Evolutionary conservation across 176 grass and related monocot species (phyloP).

Genomic region (Carex parvula): DNA sequence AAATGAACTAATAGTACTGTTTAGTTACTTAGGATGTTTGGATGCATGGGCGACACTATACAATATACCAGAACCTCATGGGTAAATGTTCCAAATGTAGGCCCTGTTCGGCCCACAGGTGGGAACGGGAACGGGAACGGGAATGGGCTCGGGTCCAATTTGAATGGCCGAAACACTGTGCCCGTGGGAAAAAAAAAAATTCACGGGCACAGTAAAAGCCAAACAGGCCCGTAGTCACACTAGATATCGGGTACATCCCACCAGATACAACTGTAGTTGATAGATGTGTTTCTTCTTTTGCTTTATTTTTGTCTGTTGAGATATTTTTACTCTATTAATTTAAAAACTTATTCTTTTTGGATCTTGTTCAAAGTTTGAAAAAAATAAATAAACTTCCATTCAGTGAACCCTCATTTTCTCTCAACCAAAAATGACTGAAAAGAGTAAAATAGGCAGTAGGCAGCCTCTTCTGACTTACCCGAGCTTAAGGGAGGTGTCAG

Average conservation of each 20-base stretch:
- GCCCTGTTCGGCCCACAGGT: too few species aligned
- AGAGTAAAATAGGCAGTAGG: not conserved
- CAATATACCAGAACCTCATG: not conserved
- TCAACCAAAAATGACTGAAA: not conserved
- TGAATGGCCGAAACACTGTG: too few species aligned
- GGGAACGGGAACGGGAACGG: too few species aligned
- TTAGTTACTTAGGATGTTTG: not conserved
- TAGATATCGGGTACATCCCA: not conserved
- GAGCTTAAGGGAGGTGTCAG: conserved; percentile 76
- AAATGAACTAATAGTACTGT: not conserved
- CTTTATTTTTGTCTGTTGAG: not conserved
- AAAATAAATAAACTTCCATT: not conserved
- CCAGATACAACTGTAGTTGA: not conserved
- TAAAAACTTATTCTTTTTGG: not conserved
- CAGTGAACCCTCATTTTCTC: not conserved
- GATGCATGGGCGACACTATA: not conserved
- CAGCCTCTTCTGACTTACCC: conserved; percentile 28
- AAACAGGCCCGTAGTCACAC: too few species aligned
- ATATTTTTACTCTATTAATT: not conserved
- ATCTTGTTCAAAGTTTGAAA: not conserved
- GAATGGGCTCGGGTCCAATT: too few species aligned
- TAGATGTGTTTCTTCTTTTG: not conserved
- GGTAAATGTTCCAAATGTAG: not conserved
- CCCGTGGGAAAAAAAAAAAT: too few species aligned
- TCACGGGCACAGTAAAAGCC: too few species aligned